Percentiles rank a stretch among this genome's conserved stretches.
These are phyloP conservation scores for Trichoderma koningiopsis DNA, from an alignment of 2,329 filamentous ascomycete genomes.

Conservation along the genomic window DNA sequence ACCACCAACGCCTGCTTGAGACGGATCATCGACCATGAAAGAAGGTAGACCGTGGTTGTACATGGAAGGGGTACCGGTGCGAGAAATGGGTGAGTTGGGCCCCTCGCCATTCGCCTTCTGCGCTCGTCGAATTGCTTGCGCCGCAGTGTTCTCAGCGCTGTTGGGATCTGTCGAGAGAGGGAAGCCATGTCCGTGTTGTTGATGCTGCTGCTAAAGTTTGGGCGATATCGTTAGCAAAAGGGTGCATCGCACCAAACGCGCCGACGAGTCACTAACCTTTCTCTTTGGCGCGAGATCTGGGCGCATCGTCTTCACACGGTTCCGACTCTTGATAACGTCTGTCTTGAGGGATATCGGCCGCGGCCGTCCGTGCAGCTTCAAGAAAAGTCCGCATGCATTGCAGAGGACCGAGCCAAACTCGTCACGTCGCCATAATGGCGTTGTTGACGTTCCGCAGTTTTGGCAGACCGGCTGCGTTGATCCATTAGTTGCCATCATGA, in stretches of 20 bases:
- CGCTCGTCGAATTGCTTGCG: slow-evolving; percentile 57
- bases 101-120: slow-evolving; percentile 77
- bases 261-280: slow-evolving; percentile 62
- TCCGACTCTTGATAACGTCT: slow-evolving; percentile 99
- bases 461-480: slow-evolving; percentile 88
- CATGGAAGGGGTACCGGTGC: slow-evolving; percentile 75
- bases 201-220: slow-evolving; percentile 34
- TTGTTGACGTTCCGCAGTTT: slow-evolving; percentile 94
- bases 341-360: slow-evolving; percentile 97
- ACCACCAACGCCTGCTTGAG: slow-evolving; percentile 55
- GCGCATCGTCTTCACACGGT: slow-evolving; percentile 87
- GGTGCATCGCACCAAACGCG: background rate
- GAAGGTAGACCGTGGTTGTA: slow-evolving; percentile 74
- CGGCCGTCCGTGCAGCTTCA: slow-evolving; percentile 92
- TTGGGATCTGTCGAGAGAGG: slow-evolving; percentile 52
- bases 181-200: slow-evolving; percentile 47
- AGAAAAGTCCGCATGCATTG: slow-evolving; percentile 96
- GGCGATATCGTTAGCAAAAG: slow-evolving; percentile 8
- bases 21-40: slow-evolving; percentile 75
- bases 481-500: slow-evolving; percentile 60
- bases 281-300: slow-evolving; percentile 78
- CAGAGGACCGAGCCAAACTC: slow-evolving; percentile 94
- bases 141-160: slow-evolving; percentile 62
- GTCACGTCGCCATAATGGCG: slow-evolving; percentile 95
- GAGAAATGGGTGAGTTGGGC: slow-evolving; percentile 76